Conservation (phyloP, 169 alveolate genomes). For the Plasmodium ovale region DNA sequence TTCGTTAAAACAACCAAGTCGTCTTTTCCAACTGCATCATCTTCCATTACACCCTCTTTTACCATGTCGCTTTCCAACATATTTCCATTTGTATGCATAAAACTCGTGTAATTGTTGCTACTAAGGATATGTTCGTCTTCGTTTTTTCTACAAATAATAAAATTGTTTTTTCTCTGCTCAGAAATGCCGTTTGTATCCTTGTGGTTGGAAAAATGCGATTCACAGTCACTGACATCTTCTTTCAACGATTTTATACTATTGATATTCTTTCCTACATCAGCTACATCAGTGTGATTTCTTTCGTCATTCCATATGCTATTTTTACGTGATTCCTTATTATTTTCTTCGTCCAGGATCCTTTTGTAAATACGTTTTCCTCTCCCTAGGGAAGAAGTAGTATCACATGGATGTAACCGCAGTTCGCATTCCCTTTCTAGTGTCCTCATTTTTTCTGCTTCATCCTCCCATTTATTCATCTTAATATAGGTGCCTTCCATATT, state of each 20-base stretch:
- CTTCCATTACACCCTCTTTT: too few species aligned
- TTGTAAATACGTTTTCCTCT: conserved; percentile 5
- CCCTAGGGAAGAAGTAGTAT: not conserved
- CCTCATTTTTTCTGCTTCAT: not conserved
- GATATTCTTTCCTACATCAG: not conserved
- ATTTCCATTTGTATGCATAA: not conserved
- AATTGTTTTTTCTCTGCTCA: not conserved
- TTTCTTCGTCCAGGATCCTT: conserved; percentile 58
- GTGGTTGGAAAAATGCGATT: not conserved
- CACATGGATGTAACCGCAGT: not conserved
- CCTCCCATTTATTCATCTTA: not conserved
- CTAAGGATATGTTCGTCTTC: conserved; percentile 15
- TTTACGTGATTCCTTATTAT: not conserved
- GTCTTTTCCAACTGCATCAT: too few species aligned
- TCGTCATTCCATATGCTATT: not conserved
- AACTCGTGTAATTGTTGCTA: not conserved
- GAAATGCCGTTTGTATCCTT: not conserved
- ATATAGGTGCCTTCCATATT: too few species aligned
- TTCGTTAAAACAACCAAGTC: conserved; percentile 13
- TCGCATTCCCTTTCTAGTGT: conserved; percentile 2
- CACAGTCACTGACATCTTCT: not conserved
- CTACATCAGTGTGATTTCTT: too few species aligned
- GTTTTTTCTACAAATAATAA: conserved; percentile 17
- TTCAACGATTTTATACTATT: not conserved
- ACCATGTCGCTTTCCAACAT: too few species aligned